Conservation (phyloP, 2,329 filamentous ascomycete genomes). For the Metarhizium sp. region DNA sequence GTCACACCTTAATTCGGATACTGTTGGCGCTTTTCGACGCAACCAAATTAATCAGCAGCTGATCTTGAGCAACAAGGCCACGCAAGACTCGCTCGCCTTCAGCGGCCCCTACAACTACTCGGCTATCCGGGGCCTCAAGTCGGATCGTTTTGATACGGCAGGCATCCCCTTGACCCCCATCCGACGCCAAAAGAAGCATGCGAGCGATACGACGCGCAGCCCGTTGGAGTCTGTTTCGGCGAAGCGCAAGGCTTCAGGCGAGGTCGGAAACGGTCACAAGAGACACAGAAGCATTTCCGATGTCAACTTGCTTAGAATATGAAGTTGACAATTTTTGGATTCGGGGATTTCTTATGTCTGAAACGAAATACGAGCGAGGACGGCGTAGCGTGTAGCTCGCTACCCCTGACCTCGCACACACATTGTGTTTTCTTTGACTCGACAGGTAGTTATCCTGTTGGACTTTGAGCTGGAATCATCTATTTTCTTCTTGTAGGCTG, state of each 20-base stretch:
- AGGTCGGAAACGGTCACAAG: slow-evolving; percentile 38
- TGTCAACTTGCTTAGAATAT: slow-evolving; percentile 38
- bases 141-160: slow-evolving; percentile 55
- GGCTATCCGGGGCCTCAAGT: slow-evolving; percentile 53
- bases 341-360: neutral
- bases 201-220: slow-evolving; percentile 36
- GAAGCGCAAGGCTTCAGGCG: slow-evolving; percentile 46
- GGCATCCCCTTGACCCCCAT: slow-evolving; percentile 60
- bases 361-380: slow-evolving; percentile 31
- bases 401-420: slow-evolving; percentile 33
- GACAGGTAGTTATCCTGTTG: neutral
- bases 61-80: slow-evolving; percentile 50
- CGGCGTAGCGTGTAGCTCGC: slow-evolving; percentile 28
- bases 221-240: slow-evolving; percentile 38
- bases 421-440: neutral
- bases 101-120: slow-evolving; percentile 51
- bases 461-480: neutral
- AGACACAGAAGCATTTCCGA: slow-evolving; percentile 51
- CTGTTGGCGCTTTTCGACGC: slow-evolving; percentile 70
- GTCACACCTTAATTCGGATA: slow-evolving; percentile 55
- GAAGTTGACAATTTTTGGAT: slow-evolving; percentile 11
- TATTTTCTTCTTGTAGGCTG: neutral
- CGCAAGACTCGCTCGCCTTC: slow-evolving; percentile 53
- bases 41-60: slow-evolving; percentile 55
- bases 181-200: slow-evolving; percentile 45